Conservation (phyloP, 331 rosid genomes). For the Quercus tomentella region DNA sequence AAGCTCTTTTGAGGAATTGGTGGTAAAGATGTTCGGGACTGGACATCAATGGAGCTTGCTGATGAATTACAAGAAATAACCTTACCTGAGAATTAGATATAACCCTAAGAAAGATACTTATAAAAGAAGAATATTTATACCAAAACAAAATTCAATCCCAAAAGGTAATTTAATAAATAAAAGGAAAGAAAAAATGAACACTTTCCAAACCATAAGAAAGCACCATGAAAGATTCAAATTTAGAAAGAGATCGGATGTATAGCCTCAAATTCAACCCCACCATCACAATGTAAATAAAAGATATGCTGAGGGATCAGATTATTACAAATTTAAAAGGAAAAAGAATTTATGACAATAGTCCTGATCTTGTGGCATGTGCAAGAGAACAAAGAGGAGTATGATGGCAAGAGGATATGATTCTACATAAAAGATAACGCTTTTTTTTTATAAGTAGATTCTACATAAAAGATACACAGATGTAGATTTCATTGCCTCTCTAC, state of each 20-base stretch:
- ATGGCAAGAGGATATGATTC: neutral
- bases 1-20: slow-evolving; percentile 41
- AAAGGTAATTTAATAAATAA: neutral
- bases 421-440: neutral
- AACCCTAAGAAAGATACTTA: neutral
- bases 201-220: neutral
- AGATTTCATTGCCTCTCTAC: no score
- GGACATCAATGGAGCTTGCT: slow-evolving; percentile 45
- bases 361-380: neutral
- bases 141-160: neutral
- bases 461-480: no score
- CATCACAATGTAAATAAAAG: neutral
- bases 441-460: no score
- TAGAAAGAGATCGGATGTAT: neutral
- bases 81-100: slow-evolving; percentile 21
- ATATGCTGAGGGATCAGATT: neutral
- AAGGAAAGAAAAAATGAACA: neutral
- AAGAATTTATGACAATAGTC: neutral
- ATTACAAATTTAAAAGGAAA: neutral
- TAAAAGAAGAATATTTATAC: neutral
- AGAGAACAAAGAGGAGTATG: neutral
- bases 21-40: slow-evolving; percentile 23
- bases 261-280: neutral
- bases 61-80: slow-evolving; percentile 28
- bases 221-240: neutral